These are phyloP conservation scores for Alternaria conjuncta DNA, from an alignment of 2,329 filamentous ascomycete genomes.

Conservation along the genomic window DNA sequence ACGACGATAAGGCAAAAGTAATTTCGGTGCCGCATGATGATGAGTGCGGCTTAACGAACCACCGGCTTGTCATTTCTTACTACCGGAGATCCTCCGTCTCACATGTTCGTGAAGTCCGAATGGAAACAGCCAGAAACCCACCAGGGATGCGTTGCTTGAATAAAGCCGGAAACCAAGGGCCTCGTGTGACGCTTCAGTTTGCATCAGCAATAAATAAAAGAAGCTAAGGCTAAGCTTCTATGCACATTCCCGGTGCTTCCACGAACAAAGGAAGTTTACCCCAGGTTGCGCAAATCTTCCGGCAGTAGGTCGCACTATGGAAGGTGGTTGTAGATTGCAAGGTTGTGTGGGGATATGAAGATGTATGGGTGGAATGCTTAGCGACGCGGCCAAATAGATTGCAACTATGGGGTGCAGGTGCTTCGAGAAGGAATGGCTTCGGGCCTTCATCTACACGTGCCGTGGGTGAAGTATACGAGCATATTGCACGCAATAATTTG, in stretches of 20 bases:
- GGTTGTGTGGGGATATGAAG: conserved; percentile 40
- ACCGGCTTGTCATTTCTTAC: conserved; percentile 14
- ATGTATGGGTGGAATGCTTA: conserved; percentile 22
- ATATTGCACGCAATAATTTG: conserved; percentile 31
- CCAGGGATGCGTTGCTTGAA: conserved; percentile 24
- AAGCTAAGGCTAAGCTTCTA: conserved; percentile 24
- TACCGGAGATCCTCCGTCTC: conserved; percentile 3
- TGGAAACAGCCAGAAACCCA: conserved; percentile 8
- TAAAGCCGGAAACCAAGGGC: conserved; percentile 6
- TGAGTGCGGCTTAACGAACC: not conserved
- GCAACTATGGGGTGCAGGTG: conserved; percentile 41
- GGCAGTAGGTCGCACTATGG: conserved; percentile 33
- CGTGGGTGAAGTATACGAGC: conserved; percentile 8
- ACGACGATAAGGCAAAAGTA: conserved; percentile 12
- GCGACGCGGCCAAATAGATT: conserved; percentile 40
- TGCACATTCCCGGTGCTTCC: conserved; percentile 30
- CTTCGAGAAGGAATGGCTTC: conserved; percentile 32
- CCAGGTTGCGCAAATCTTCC: conserved; percentile 43
- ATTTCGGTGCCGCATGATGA: conserved; percentile 9
- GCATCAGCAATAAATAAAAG: conserved; percentile 22
- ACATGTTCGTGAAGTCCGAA: not conserved
- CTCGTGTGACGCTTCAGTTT: conserved; percentile 28
- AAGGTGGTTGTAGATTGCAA: conserved; percentile 32
- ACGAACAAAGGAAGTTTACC: conserved; percentile 33
- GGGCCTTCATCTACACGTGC: conserved; percentile 20